phyloP scores from a whole-genome alignment of 495 filamentous ascomycete species.

The Trichoderma erinaceum region DNA sequence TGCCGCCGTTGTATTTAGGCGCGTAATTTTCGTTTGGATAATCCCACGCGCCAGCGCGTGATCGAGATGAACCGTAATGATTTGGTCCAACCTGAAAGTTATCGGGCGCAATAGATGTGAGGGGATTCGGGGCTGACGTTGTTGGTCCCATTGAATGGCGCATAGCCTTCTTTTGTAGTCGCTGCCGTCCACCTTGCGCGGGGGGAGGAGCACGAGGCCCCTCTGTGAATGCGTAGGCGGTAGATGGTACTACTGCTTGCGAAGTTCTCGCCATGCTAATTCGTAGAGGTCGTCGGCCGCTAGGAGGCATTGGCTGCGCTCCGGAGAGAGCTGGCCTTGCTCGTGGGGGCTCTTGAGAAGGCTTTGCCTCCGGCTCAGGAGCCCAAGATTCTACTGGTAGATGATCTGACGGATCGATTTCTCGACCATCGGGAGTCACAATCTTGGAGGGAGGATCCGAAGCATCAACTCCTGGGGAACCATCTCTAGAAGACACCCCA shows the following conservation, averaged over 20 bases:
- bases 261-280: conserved; percentile 24
- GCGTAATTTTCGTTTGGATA: conserved; percentile 37
- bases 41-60: conserved; percentile 40
- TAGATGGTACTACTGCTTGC: conserved; percentile 21
- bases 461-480: conserved; percentile 36
- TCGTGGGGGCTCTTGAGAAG: conserved; percentile 39
- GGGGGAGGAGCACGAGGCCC: conserved; percentile 20
- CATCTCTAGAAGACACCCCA: conserved; percentile 26
- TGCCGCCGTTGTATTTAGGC: conserved; percentile 25
- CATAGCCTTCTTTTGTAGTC: conserved; percentile 56
- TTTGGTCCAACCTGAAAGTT: conserved; percentile 28
- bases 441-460: conserved; percentile 48
- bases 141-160: conserved; percentile 35
- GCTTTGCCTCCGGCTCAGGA: conserved; percentile 82
- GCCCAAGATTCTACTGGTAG: conserved; percentile 88
- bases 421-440: conserved; percentile 74
- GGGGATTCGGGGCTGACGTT: conserved; percentile 35
- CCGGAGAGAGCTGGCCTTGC: conserved; percentile 38
- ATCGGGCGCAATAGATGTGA: conserved; percentile 40
- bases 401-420: conserved; percentile 90
- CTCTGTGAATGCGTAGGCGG: conserved; percentile 24
- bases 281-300: conserved; percentile 22
- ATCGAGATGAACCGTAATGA: conserved; percentile 34
- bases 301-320: conserved; percentile 40
- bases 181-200: conserved; percentile 40